Evolutionary conservation across 1,284 basidiomycete species (phyloP).

Genomic region (Naganishia sp.): DNA sequence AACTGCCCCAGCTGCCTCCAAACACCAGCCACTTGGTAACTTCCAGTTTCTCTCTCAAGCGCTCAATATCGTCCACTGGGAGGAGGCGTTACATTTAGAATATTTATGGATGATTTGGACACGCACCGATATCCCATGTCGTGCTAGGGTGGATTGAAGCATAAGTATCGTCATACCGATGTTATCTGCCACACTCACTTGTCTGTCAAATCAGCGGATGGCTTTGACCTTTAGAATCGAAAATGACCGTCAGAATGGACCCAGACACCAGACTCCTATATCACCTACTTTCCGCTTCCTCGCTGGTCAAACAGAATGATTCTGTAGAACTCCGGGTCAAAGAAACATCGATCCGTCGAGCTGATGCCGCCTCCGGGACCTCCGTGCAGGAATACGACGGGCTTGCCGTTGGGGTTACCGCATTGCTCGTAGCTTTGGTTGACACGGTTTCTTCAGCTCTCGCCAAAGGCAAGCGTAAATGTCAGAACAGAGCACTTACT

Average conservation of each 20-base stretch:
- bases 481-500: constrained; percentile 59
- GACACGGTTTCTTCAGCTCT: background rate
- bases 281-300: constrained; percentile 80
- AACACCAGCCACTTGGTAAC: constrained; percentile 90
- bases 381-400: constrained; percentile 59
- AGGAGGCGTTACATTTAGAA: background rate
- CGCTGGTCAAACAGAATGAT: constrained; percentile 71
- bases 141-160: constrained; percentile 55
- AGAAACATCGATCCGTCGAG: constrained; percentile 69
- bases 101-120: background rate
- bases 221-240: background rate
- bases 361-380: constrained; percentile 43
- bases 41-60: constrained; percentile 68
- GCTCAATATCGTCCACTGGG: constrained; percentile 79
- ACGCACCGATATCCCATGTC: constrained; percentile 75
- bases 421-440: constrained; percentile 67
- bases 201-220: constrained; percentile 69
- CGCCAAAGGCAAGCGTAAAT: background rate
- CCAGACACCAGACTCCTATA: constrained; percentile 57
- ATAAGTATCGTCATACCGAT: background rate
- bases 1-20: constrained; percentile 91
- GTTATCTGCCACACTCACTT: constrained; percentile 55
- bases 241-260: constrained; percentile 10
- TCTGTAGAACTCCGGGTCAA: constrained; percentile 80
- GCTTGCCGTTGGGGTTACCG: constrained; percentile 72